Conservation (phyloP, 331 rosid species). For the Rhamnella rubrinervis region DNA sequence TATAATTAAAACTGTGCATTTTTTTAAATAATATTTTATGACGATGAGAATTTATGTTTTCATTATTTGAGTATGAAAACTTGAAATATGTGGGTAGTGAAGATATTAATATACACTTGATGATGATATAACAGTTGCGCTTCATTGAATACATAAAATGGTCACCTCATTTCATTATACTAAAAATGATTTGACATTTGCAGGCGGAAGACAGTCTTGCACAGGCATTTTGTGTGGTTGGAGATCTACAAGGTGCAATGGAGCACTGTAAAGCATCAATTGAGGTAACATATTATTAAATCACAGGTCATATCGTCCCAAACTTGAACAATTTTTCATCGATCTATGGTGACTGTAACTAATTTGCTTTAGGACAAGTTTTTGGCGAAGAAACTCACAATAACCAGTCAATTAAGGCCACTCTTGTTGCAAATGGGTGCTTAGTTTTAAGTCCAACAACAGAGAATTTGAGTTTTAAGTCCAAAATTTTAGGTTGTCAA, state of each 20-base stretch:
- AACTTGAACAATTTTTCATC: slow-evolving; percentile 8
- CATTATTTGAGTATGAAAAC: too few species aligned
- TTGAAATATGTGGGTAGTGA: not conserved
- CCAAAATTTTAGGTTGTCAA: too few species aligned
- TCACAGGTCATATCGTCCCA: slow-evolving; percentile 8
- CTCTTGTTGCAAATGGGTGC: too few species aligned
- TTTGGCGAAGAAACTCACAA: too few species aligned
- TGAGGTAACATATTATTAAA: slow-evolving; percentile 39
- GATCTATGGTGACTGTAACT: slow-evolving; percentile 12
- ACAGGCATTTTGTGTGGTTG: slow-evolving; percentile 65
- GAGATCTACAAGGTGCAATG: slow-evolving; percentile 50
- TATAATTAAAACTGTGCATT: not conserved
- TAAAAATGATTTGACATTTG: slow-evolving; percentile 15
- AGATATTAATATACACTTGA: not conserved
- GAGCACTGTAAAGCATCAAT: slow-evolving; percentile 82
- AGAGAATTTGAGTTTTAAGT: too few species aligned
- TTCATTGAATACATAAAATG: not conserved
- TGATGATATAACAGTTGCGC: not conserved
- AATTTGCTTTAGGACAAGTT: slow-evolving; percentile 5
- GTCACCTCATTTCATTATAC: not conserved
- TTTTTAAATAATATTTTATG: not conserved
- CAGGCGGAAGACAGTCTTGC: slow-evolving; percentile 90
- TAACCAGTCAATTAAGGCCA: too few species aligned
- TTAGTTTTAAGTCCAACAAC: too few species aligned
- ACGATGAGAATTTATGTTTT: not conserved